phyloP scores from a whole-genome alignment of 257 asterid species.

The Dorcoceras hygrometricum region DNA sequence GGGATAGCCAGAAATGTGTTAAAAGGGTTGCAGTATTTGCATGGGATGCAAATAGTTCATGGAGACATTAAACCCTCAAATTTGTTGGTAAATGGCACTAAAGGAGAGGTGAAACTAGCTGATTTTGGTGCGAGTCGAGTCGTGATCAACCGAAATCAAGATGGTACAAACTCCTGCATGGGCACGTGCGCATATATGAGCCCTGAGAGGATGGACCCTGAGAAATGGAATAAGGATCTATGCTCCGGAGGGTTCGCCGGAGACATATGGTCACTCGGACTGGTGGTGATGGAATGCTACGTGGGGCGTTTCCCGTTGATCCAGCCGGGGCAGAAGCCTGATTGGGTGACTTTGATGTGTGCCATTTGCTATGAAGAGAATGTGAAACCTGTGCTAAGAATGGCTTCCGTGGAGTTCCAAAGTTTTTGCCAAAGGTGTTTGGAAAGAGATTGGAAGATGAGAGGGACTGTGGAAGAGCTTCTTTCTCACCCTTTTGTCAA shows the following conservation, averaged over 20 bases:
- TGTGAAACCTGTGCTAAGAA: constrained; percentile 25
- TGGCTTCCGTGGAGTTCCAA: constrained; percentile 39
- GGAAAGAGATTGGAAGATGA: constrained; percentile 48
- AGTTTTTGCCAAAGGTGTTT: constrained; percentile 42
- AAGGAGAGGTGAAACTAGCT: constrained; percentile 41
- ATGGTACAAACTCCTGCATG: constrained; percentile 6
- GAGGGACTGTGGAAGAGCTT: constrained; percentile 49
- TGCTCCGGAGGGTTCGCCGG: constrained; percentile 37
- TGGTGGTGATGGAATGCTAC: constrained; percentile 47
- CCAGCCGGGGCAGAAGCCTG: constrained; percentile 31
- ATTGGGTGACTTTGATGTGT: constrained; percentile 45
- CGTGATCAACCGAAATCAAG: neutral
- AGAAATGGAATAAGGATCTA: constrained; percentile 33
- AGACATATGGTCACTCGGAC: constrained; percentile 54
- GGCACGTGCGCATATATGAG: constrained; percentile 58
- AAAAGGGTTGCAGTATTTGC: constrained; percentile 41
- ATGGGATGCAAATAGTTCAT: constrained; percentile 37
- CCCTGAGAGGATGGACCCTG: constrained; percentile 51
- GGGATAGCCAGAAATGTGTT: constrained; percentile 34
- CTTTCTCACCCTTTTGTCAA: constrained; percentile 45
- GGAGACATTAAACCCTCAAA: constrained; percentile 57
- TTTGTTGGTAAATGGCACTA: constrained; percentile 30
- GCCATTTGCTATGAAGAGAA: constrained; percentile 36
- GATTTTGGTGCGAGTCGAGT: constrained; percentile 45
- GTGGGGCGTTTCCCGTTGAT: constrained; percentile 43